phyloP scores from a whole-genome alignment of 2,329 filamentous ascomycete genomes.

The Xylariaceae sp. region DNA sequence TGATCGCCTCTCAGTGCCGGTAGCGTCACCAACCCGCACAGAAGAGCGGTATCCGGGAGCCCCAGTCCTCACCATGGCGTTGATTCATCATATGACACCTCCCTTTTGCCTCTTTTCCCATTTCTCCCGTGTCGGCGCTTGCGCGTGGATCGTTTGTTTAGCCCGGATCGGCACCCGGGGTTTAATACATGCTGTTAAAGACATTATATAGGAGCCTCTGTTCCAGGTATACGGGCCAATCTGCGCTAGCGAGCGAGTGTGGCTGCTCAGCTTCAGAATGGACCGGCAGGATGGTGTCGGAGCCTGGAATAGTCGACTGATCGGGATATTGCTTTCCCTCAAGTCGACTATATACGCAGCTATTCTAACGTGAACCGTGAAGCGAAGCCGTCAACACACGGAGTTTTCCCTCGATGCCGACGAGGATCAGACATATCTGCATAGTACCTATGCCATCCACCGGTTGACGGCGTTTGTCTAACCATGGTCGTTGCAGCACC shows the following conservation, averaged over 20 bases:
- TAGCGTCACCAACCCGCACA: conserved; percentile 2
- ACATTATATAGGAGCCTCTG: conserved; percentile 7
- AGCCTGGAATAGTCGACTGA: not conserved
- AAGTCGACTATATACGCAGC: not conserved
- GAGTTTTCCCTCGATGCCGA: not conserved
- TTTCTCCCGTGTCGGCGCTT: not conserved
- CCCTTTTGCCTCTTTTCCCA: not conserved
- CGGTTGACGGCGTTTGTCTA: not conserved
- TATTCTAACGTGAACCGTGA: not conserved
- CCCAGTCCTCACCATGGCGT: not conserved
- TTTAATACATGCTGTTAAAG: not conserved
- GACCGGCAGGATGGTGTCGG: not conserved
- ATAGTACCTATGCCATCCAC: not conserved
- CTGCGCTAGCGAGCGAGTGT: conserved; percentile 3
- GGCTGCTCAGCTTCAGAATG: conserved; percentile 13
- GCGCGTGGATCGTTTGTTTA: not conserved
- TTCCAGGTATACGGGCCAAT: conserved; percentile 11
- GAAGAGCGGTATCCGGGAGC: not conserved
- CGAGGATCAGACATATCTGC: not conserved
- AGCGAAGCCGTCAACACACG: not conserved
- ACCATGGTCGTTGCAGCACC: not conserved
- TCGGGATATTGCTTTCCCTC: not conserved
- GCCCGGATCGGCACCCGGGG: not conserved
- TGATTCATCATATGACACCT: not conserved
- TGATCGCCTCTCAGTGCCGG: conserved; percentile 18